A percentile compares a stretch with the other conserved stretches of the same genome.
These are phyloP conservation scores for Phlebiopsis gigantea DNA, from an alignment of 768 basidiomycete species.

Conservation along the genomic window DNA sequence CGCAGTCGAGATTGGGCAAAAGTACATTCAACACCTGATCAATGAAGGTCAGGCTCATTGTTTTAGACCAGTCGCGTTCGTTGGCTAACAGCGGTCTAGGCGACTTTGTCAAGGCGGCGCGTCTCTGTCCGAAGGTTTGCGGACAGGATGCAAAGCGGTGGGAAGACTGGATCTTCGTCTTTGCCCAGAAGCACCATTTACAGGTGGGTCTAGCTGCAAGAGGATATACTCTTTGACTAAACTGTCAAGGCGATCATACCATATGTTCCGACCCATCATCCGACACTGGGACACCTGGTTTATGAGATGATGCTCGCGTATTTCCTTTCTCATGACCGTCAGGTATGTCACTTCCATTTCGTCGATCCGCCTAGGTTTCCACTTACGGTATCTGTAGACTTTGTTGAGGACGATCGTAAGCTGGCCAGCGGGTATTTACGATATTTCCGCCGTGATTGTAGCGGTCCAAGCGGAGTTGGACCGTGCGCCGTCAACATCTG, in stretches of 20 bases:
- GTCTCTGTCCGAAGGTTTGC: conserved; percentile 80
- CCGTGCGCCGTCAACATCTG: conserved; percentile 46
- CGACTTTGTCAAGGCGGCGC: conserved; percentile 74
- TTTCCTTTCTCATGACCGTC: conserved; percentile 72
- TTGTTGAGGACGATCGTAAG: conserved; percentile 73
- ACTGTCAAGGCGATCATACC: conserved; percentile 74
- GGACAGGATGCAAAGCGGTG: conserved; percentile 75
- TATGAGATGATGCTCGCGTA: conserved; percentile 95
- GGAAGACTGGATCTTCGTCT: conserved; percentile 94
- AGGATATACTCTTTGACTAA: neutral
- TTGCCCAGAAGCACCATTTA: conserved; percentile 75
- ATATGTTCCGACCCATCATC: conserved; percentile 76
- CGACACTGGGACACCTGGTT: conserved; percentile 75
- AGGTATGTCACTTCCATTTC: conserved; percentile 35
- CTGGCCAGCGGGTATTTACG: conserved; percentile 92
- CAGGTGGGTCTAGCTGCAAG: conserved; percentile 43
- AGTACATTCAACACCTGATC: conserved; percentile 84
- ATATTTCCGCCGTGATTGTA: conserved; percentile 81
- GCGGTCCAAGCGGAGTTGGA: conserved; percentile 83
- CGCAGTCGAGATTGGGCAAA: conserved; percentile 71
- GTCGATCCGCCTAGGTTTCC: neutral
- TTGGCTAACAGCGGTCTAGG: conserved; percentile 11
- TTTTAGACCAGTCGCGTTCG: too few species aligned
- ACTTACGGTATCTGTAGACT: conserved; percentile 37
- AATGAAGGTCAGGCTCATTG: conserved; percentile 53